Base-by-base conservation (phyloP, 495 filamentous ascomycete genomes). In the Poronia punctata region DNA sequence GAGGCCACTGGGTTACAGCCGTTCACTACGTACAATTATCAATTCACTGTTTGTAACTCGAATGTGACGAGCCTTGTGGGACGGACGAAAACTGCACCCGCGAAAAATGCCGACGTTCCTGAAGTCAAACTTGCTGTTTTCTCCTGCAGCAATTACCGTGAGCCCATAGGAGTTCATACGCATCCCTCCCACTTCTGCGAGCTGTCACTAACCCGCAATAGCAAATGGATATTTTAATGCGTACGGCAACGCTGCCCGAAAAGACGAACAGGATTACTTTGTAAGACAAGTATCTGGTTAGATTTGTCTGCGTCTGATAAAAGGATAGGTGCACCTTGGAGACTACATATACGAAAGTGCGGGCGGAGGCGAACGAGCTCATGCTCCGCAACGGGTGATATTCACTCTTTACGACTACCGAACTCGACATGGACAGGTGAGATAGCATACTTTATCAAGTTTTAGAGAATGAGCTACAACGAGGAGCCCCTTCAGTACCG, bases 301-400 rank as follows among this genome's bases (percentile, higher is more conserved):
- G n/a, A n/a, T n/a, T n/a, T n/a, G n/a, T n/a, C n/a, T n/a, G n/a
- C n/a, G n/a, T n/a, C n/a, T n/a, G n/a, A n/a, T n/a, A n/a, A n/a
- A n/a, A n/a, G n/a, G n/a, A 9, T 7, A 58, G 42, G 41, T 82
- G 33, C 76, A 80, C 50, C 65, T 83, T 9, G 78, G 78, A 15
- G 80, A 85, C 52, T 84, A 83, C 53, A 80, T 82, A 54, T 83
- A 85, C 53, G 79, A 85, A 52, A 59, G 60, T 51, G 69, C 24
- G 33, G 64, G 20, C 4, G 30, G 26, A 24, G 49, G 49, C 4
- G 55, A 55, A 17, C 43, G 55, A 41, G 52, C 49, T 7, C 52
- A 55, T 10, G 40, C 35, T 5, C 55, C 55, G 28, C 35, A 33
- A 6, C 45, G 46, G 17, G 31, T 62, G 25, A 23, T 53, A 16